Evolutionary conservation across 331 rosid species (phyloP), one percentile per base, ranked within the genome.

Genomic region (Quercus lobata): DNA sequence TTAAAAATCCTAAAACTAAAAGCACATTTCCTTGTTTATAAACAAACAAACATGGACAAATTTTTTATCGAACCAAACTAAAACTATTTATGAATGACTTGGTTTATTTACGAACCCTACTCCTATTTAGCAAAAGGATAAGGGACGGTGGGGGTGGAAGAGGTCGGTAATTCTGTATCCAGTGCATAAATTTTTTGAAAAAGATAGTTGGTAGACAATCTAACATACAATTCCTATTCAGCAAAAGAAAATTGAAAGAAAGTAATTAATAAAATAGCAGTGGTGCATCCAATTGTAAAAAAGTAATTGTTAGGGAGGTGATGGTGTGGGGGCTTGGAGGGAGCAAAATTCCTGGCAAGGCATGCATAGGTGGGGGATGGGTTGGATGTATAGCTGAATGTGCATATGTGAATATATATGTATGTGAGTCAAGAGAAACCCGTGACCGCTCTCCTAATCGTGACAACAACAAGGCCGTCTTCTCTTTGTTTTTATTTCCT

Each of bases 361-460:
- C 82, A 68, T 73, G 79, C 53, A 77, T 57, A 32, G n/a, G 53
- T 44, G 61, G 30, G 54, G 41, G 34, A 74, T 71, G 79, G 80
- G 54, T 53, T 65, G 81, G 53, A 82, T 11, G 8, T 70, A 61
- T 46, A 17, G 14, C 16, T 60, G 49, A 41, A 12, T 32, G 58
- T 19, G 57, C 54, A 53, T 53, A 72, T 70, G 57, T 68, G 56
- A 66, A 76, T 46, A 37, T 41, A 41, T 9, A 41, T 41, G 27
- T 78, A 71, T 78, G 62, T 75, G 83, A 88, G 82, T 91, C 98
- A 90, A 91, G 90, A 72, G 91, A 89, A 90, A 87, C 98, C 93
- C 98, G 97, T 91, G 97, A 92, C 87, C 78, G 32, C 79, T 84
- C 75, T 68, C 62, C 69, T 71, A 77, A 32, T 79, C 78, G 76